Percentiles rank a stretch among this genome's conserved stretches.
These are phyloP conservation scores for Didymella pinodella DNA, from an alignment of 2,329 filamentous ascomycete species.

Conservation along the genomic window DNA sequence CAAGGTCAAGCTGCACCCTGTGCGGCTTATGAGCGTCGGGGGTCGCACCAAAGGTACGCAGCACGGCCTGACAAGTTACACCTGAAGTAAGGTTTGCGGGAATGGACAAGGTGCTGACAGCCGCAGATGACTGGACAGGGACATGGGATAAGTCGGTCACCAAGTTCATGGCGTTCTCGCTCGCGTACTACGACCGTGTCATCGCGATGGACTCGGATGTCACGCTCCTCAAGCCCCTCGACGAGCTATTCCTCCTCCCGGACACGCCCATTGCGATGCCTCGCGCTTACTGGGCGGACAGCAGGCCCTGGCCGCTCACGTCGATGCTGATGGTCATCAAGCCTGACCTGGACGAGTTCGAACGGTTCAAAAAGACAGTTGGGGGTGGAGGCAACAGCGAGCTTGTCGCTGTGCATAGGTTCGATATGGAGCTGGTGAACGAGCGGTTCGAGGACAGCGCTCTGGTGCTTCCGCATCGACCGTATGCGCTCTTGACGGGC, in stretches of 20 bases:
- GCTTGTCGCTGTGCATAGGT: constrained; percentile 52
- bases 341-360: constrained; percentile 63
- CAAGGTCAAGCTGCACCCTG: constrained; percentile 59
- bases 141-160: constrained; percentile 72
- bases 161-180: constrained; percentile 74
- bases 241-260: constrained; percentile 75
- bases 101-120: constrained; percentile 25
- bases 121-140: constrained; percentile 44
- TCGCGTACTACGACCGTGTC: constrained; percentile 67
- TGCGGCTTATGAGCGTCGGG: constrained; percentile 52
- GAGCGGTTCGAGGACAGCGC: constrained; percentile 66
- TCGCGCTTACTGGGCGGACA: constrained; percentile 73
- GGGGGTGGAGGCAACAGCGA: constrained; percentile 35
- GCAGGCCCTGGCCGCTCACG: constrained; percentile 62
- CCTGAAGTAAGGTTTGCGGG: constrained; percentile 7
- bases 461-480: constrained; percentile 69
- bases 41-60: constrained; percentile 43
- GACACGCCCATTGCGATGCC: constrained; percentile 70
- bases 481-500: constrained; percentile 67
- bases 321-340: constrained; percentile 69
- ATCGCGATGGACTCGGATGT: constrained; percentile 70
- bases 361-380: constrained; percentile 45
- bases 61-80: neutral
- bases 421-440: constrained; percentile 75
- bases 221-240: constrained; percentile 68